Evolutionary conservation across 1,284 basidiomycete species (phyloP).

Genomic region (Ustilago curta): DNA sequence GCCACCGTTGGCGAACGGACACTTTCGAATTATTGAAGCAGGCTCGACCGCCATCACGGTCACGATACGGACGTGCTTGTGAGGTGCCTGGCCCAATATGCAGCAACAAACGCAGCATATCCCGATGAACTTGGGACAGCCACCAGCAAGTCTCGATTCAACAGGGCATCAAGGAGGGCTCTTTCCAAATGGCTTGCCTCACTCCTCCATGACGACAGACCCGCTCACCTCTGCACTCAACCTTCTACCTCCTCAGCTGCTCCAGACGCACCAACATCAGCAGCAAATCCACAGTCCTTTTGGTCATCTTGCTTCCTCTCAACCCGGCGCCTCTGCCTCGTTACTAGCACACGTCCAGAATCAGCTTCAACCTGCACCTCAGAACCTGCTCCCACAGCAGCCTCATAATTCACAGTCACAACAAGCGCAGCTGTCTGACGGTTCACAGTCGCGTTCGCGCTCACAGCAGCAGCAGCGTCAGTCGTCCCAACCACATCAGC

Average conservation of each 20-base stretch:
- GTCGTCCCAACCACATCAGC: constrained; percentile 13
- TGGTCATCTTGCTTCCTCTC: constrained; percentile 34
- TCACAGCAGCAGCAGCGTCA: constrained; percentile 28
- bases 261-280: constrained; percentile 32
- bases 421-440: background rate
- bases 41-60: background rate
- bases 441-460: constrained; percentile 15
- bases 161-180: constrained; percentile 22
- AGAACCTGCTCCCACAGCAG: constrained; percentile 17
- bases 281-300: constrained; percentile 32
- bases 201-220: constrained; percentile 21
- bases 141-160: constrained; percentile 12
- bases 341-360: constrained; percentile 32
- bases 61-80: background rate
- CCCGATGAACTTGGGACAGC: constrained; percentile 29
- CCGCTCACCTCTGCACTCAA: constrained; percentile 36
- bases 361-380: constrained; percentile 26
- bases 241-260: constrained; percentile 32
- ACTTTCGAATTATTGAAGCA: background rate
- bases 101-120: constrained; percentile 39
- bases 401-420: constrained; percentile 15
- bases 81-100: constrained; percentile 13
- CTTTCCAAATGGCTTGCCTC: constrained; percentile 25
- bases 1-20: too few species aligned
- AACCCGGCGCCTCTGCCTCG: constrained; percentile 16